Percentiles rank a stretch among this genome's conserved stretches.
These are phyloP conservation scores for Fusarium decemcellulare DNA, from an alignment of 2,329 filamentous ascomycete species.

Conservation along the genomic window DNA sequence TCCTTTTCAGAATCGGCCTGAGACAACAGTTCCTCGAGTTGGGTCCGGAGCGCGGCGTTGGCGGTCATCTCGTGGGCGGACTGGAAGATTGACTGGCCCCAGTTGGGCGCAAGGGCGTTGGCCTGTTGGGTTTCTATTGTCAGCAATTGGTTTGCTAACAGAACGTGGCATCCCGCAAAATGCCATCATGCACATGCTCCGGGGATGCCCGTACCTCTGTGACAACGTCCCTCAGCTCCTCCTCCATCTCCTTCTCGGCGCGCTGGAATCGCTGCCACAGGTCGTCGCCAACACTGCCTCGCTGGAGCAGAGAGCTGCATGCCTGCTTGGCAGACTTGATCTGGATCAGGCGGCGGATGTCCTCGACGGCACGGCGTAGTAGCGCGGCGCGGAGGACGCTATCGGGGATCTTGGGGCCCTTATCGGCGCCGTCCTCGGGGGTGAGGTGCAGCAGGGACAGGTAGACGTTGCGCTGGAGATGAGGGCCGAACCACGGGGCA, in stretches of 20 bases:
- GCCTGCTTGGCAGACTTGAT: conserved; percentile 91
- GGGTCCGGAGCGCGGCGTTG: conserved; percentile 82
- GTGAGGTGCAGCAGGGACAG: conserved; percentile 89
- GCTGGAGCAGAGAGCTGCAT: conserved; percentile 84
- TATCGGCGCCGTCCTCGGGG: conserved; percentile 73
- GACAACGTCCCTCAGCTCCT: conserved; percentile 94
- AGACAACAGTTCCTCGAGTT: conserved; percentile 80
- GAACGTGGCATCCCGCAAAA: background rate
- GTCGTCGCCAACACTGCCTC: conserved; percentile 95
- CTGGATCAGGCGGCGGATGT: conserved; percentile 92
- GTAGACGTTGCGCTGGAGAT: conserved; percentile 95
- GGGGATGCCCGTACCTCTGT: conserved; percentile 74
- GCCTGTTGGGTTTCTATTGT: conserved; percentile 69
- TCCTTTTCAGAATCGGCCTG: conserved; percentile 82
- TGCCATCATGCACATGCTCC: background rate
- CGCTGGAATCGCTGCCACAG: conserved; percentile 92
- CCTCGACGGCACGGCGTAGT: conserved; percentile 89
- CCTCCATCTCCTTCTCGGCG: conserved; percentile 98
- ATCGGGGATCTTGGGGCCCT: conserved; percentile 81
- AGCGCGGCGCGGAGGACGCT: conserved; percentile 90
- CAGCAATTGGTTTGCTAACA: conserved; percentile 2
- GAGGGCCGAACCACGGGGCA: conserved; percentile 93
- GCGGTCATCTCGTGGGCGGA: conserved; percentile 96
- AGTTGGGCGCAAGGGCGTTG: conserved; percentile 88
- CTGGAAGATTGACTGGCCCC: conserved; percentile 97